Conservation (phyloP, 2,329 filamentous ascomycete genomes). For the Pseudogymnoascus sp. region DNA sequence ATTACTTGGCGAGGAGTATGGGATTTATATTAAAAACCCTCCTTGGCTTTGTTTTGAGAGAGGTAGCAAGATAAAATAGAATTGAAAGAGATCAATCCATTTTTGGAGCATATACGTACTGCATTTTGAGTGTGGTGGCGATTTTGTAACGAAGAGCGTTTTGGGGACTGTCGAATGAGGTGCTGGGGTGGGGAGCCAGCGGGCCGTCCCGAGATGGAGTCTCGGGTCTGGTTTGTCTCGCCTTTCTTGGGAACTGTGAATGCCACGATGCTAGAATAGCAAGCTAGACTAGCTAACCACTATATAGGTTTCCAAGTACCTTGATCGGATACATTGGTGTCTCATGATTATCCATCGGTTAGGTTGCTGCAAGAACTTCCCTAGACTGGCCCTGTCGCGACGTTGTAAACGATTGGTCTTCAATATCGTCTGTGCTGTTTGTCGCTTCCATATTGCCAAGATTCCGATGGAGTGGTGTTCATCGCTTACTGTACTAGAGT, state of each 20-base stretch:
- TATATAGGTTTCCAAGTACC: too few relatives aligned
- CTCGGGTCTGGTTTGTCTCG: not conserved
- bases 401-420: not conserved
- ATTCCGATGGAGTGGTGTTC: not conserved
- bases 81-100: not conserved
- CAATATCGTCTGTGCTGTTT: not conserved
- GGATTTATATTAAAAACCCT: not conserved
- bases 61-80: not conserved
- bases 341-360: too few relatives aligned
- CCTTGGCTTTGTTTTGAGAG: not conserved
- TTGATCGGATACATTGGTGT: too few relatives aligned
- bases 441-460: not conserved
- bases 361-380: too few relatives aligned
- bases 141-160: not conserved
- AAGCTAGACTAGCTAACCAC: too few relatives aligned
- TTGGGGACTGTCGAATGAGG: not conserved
- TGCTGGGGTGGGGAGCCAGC: not conserved
- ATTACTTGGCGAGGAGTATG: constrained; percentile 2
- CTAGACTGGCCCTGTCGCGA: too few relatives aligned
- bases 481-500: too few relatives aligned
- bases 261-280: too few relatives aligned
- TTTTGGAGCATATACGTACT: not conserved
- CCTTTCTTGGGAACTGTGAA: not conserved
- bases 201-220: not conserved
- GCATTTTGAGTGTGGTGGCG: not conserved